These are phyloP conservation scores for Lathyrus sativus DNA, from an alignment of 306 rosid species.

Conservation along the genomic window DNA sequence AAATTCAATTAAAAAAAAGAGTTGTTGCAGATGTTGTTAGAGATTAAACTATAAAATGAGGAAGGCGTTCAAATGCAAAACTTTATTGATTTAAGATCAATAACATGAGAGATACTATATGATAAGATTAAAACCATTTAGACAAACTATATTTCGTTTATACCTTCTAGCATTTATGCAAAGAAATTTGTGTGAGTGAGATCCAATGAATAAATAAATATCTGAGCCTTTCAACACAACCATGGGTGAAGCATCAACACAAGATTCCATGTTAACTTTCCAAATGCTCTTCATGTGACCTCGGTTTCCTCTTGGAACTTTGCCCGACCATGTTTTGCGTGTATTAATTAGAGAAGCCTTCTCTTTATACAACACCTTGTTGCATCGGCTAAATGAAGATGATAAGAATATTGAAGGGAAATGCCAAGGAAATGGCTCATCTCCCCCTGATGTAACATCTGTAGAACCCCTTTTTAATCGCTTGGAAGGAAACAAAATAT, in stretches of 20 bases:
- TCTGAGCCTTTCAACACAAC: slow-evolving; percentile 59
- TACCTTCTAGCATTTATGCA: slow-evolving; percentile 86
- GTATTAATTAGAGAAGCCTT: slow-evolving; percentile 33
- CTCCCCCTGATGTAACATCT: slow-evolving; percentile 39
- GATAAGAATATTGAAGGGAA: slow-evolving; percentile 41
- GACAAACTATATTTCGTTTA: slow-evolving; percentile 27
- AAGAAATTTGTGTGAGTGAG: slow-evolving; percentile 81
- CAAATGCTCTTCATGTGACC: slow-evolving; percentile 59
- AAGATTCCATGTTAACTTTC: slow-evolving; percentile 83
- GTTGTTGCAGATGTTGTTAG: neutral
- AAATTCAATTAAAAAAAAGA: neutral
- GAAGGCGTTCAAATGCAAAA: slow-evolving; percentile 10
- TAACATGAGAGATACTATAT: slow-evolving; percentile 1
- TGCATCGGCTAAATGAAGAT: slow-evolving; percentile 82
- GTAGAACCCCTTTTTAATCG: slow-evolving; percentile 46
- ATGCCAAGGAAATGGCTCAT: slow-evolving; percentile 53
- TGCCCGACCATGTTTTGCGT: slow-evolving; percentile 43
- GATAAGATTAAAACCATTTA: slow-evolving; percentile 22
- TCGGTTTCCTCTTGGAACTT: slow-evolving; percentile 48
- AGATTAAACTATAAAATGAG: slow-evolving; percentile 29
- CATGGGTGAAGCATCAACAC: slow-evolving; percentile 95
- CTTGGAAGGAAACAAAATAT: slow-evolving; percentile 47
- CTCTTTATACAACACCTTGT: slow-evolving; percentile 58
- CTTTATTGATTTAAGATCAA: slow-evolving; percentile 1
- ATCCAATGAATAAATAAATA: slow-evolving; percentile 75